Conservation (phyloP, 78 protist genomes). For the slime mould (Dictyostelium discoideum) region dicty_2.7 NC_007091.3:414001-414500, state of each 20-base stretch:
- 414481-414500: not conserved
- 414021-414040: constrained; percentile 89
- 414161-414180: not conserved
- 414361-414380: not conserved
- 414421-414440: not conserved
- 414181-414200: constrained; percentile 52
- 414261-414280: constrained; percentile 91
- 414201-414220: not conserved
- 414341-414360: not conserved
- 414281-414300: constrained; percentile 79
- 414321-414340: not conserved
- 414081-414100: constrained; percentile 45
- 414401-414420: not conserved
- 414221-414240: constrained; percentile 25
- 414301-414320: constrained; percentile 8
- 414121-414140: not conserved
- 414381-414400: not conserved
- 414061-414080: constrained; percentile 84
- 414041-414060: constrained; percentile 76
- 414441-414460: not conserved
- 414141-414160: not conserved
- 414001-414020: constrained; percentile 66
- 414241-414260: constrained; percentile 55
- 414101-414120: not conserved
- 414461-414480: constrained; percentile 1